Evolutionary conservation across 371 early-diverging fungal genomes (phyloP).

Genomic region (Entomophthora muscae): DNA sequence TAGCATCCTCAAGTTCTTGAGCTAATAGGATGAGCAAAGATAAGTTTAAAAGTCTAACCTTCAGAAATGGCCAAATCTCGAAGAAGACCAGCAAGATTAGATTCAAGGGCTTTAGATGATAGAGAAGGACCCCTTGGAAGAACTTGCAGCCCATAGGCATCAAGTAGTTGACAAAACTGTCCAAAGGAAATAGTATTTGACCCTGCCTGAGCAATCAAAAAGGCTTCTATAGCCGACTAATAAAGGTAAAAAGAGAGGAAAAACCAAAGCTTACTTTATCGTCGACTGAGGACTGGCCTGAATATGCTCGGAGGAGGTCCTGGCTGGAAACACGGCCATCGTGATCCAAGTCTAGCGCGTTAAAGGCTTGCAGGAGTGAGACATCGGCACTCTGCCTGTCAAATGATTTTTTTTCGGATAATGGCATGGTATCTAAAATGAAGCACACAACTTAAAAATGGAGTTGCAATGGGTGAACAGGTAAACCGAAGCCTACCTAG

Average conservation of each 20-base stretch:
- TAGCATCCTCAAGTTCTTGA: neutral
- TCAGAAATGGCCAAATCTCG: constrained; percentile 6
- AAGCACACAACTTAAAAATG: neutral
- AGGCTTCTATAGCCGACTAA: neutral
- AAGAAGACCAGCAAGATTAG: constrained; percentile 7
- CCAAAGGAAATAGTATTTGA: neutral
- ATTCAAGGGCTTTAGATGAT: neutral
- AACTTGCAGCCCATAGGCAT: neutral
- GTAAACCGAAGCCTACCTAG: neutral
- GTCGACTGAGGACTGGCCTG: neutral
- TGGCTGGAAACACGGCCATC: neutral
- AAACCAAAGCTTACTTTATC: constrained; percentile 2
- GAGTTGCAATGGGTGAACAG: neutral
- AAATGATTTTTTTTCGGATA: neutral
- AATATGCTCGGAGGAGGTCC: constrained; percentile 1
- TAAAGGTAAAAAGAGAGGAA: neutral
- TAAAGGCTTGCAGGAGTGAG: constrained; percentile 1
- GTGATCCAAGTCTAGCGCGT: neutral
- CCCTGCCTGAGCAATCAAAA: neutral
- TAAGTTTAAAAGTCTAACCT: neutral
- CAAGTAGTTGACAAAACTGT: constrained; percentile 2
- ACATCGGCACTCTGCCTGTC: neutral
- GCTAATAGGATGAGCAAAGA: neutral
- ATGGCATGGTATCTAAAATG: neutral
- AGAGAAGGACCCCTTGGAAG: neutral